A percentile compares a stretch with the other conserved stretches of the same genome.
These are phyloP conservation scores for Priceomyces fermenticarens DNA, from an alignment of 805 yeast genomes.

Conservation along the genomic window DNA sequence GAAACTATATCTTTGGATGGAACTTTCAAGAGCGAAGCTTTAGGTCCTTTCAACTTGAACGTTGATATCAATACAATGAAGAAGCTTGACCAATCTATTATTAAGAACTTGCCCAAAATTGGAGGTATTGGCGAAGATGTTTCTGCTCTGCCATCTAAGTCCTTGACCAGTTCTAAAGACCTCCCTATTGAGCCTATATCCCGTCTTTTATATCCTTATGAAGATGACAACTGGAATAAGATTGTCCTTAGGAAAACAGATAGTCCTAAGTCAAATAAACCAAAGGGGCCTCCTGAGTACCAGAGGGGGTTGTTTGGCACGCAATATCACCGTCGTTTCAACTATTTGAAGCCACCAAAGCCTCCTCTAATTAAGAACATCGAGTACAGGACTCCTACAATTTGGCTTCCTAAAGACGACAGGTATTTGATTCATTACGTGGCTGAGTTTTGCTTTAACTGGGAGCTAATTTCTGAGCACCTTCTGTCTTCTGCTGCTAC, in stretches of 20 bases:
- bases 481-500: conserved; percentile 63
- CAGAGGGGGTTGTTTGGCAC: conserved; percentile 61
- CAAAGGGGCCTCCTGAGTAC: conserved; percentile 32
- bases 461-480: conserved; percentile 88
- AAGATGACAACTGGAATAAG: conserved; percentile 64
- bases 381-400: conserved; percentile 84
- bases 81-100: conserved; percentile 45
- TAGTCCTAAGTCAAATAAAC: conserved; percentile 4
- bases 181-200: conserved; percentile 55
- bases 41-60: conserved; percentile 45
- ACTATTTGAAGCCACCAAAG: conserved; percentile 76
- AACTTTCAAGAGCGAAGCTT: conserved; percentile 1
- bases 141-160: conserved; percentile 14
- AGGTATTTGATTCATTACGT: conserved; percentile 73
- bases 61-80: conserved; percentile 41
- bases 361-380: conserved; percentile 85
- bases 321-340: conserved; percentile 51
- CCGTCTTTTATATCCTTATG: conserved; percentile 60
- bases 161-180: conserved; percentile 22
- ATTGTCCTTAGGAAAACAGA: conserved; percentile 44
- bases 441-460: conserved; percentile 83
- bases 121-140: conserved; percentile 41
- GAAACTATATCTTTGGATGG: conserved; percentile 8
- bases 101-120: conserved; percentile 47
- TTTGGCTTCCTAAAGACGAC: conserved; percentile 96